Conservation (phyloP, 1,284 basidiomycete species). For the Apiotrichum veenhuisii region DNA sequence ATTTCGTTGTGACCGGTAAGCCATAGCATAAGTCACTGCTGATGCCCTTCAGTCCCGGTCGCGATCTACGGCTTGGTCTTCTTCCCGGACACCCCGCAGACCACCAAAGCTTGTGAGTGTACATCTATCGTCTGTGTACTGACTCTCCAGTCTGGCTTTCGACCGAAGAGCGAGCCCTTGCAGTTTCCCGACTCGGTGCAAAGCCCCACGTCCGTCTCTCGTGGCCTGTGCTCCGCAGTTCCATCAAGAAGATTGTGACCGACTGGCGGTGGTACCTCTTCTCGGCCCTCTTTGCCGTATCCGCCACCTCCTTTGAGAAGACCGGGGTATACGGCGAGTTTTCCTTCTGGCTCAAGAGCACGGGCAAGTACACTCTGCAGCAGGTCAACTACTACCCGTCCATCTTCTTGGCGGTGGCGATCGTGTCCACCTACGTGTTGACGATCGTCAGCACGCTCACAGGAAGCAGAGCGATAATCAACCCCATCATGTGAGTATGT, state of each 20-base stretch:
- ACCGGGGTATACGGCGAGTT: conserved; percentile 32
- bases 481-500: conserved; percentile 35
- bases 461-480: conserved; percentile 35
- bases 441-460: conserved; percentile 24
- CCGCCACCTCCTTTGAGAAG: conserved; percentile 29
- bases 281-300: conserved; percentile 26
- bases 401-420: conserved; percentile 30
- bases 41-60: too few relatives aligned
- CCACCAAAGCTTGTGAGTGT: conserved; percentile 27
- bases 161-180: conserved; percentile 24
- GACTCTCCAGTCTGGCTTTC: not conserved
- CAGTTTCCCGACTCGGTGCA: conserved; percentile 18
- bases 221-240: conserved; percentile 13
- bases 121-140: not conserved
- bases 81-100: conserved; percentile 36
- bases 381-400: conserved; percentile 38
- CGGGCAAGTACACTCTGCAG: conserved; percentile 5
- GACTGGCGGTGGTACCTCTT: conserved; percentile 35
- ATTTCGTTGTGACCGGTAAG: conserved; percentile 41
- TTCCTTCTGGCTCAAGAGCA: conserved; percentile 28
- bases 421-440: conserved; percentile 29
- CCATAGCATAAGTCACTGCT: too few relatives aligned
- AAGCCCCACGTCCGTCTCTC: conserved; percentile 23
- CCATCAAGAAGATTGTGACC: conserved; percentile 17
- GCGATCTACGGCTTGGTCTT: conserved; percentile 36